phyloP scores from a whole-genome alignment of 1,284 basidiomycete species.

The Ceratobasidium sp. region DNA sequence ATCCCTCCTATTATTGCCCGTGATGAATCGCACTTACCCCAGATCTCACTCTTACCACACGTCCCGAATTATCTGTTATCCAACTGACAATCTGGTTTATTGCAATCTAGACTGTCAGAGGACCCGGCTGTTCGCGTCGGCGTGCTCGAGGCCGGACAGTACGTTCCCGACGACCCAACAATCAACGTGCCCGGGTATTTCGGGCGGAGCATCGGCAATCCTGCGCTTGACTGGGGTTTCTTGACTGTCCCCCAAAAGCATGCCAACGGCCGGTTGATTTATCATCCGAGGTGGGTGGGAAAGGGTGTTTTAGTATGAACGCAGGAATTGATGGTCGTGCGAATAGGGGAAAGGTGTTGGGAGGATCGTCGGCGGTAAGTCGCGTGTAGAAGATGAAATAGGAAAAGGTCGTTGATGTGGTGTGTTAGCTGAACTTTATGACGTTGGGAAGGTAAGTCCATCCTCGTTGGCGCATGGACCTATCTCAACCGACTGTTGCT shows the following conservation, averaged over 20 bases:
- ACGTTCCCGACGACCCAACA: slow-evolving; percentile 47
- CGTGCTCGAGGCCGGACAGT: slow-evolving; percentile 42
- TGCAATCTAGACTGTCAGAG: slow-evolving; percentile 30
- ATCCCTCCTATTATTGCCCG: background rate
- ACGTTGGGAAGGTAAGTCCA: slow-evolving; percentile 41
- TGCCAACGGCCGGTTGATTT: slow-evolving; percentile 43
- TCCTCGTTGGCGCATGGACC: background rate
- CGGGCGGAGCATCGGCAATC: slow-evolving; percentile 45
- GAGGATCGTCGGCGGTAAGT: slow-evolving; percentile 52
- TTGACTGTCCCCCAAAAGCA: slow-evolving; percentile 47
- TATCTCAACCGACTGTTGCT: background rate
- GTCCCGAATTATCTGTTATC: no score
- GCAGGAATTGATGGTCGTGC: background rate
- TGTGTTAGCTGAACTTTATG: slow-evolving; percentile 42
- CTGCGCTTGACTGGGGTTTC: slow-evolving; percentile 49
- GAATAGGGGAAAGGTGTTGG: slow-evolving; percentile 53
- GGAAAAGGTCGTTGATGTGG: slow-evolving; percentile 3
- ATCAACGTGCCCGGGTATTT: slow-evolving; percentile 50
- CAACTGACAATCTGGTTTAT: background rate
- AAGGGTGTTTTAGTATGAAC: background rate
- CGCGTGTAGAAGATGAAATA: background rate
- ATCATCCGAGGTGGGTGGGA: slow-evolving; percentile 46
- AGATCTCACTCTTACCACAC: background rate
- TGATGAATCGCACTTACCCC: slow-evolving; percentile 2
- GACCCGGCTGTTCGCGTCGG: slow-evolving; percentile 38